Percentiles rank a stretch among this genome's conserved stretches.
phyloP scores from a whole-genome alignment of 495 filamentous ascomycete species.

The Coniosporium apollinis region DNA sequence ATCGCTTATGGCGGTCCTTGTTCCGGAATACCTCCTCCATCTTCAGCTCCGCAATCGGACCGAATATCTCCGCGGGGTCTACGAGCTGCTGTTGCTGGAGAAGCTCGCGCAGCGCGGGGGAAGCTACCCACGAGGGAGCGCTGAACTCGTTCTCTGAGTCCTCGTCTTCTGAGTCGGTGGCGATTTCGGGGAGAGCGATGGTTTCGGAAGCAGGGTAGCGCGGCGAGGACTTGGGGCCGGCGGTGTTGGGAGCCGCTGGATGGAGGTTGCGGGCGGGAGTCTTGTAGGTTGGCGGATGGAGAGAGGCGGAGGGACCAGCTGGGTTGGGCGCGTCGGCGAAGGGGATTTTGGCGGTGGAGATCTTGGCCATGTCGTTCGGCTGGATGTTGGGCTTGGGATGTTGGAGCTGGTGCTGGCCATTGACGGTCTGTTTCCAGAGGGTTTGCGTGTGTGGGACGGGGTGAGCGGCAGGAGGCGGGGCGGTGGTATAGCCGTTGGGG shows the following conservation, averaged over 20 bases:
- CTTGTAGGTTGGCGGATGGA: constrained; percentile 20
- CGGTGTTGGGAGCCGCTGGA: constrained; percentile 17
- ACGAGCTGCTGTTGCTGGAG: constrained; percentile 62
- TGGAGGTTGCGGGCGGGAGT: constrained; percentile 27
- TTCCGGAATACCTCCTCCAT: constrained; percentile 93
- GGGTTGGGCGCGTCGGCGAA: constrained; percentile 47
- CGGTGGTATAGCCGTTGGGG: constrained; percentile 42
- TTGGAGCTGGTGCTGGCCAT: constrained; percentile 29
- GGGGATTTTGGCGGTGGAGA: constrained; percentile 72
- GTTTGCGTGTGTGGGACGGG: constrained; percentile 26
- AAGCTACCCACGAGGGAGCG: constrained; percentile 68
- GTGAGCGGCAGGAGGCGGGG: constrained; percentile 30
- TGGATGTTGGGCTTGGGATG: constrained; percentile 43
- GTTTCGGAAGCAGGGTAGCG: constrained; percentile 63
- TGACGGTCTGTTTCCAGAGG: constrained; percentile 27
- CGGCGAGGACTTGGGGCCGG: constrained; percentile 47
- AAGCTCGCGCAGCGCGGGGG: constrained; percentile 53
- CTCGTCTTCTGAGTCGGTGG: constrained; percentile 57
- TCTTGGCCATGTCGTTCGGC: constrained; percentile 62
- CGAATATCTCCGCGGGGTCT: constrained; percentile 80
- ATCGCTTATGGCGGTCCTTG: constrained; percentile 66
- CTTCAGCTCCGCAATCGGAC: constrained; percentile 64
- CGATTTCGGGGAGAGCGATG: constrained; percentile 76
- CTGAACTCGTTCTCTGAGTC: constrained; percentile 27
- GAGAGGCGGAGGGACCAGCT: constrained; percentile 7